Evolutionary conservation across 345 rosid genomes (phyloP), one percentile per base, ranked within the genome.

Genomic region (Populus simonii): DNA sequence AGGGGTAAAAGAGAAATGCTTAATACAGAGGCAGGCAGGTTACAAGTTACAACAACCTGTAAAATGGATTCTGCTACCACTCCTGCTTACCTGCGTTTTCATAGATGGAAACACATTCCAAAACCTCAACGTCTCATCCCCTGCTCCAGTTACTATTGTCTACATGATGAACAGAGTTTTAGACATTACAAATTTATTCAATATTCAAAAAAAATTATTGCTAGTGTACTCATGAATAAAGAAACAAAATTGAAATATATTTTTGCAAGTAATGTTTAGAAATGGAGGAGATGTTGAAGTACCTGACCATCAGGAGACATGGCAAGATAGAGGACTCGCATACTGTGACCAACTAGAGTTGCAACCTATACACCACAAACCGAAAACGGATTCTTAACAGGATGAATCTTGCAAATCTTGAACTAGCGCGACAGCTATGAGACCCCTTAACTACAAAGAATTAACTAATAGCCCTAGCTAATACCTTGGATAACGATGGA

Each of bases 91-190:
- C 62, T 88, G 93, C 66, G 93, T 53, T 86, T 90, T 93, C 61
- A 88, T 83, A 12, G 97, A 93, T 17, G 99, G 99, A 83, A 93
- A 96, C 68, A 93, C 87, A 63, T 93, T 91, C 98, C 99, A 93
- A 82, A 96, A 96, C 62, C 99, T 80, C 74, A 96, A 73, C 17
- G 97, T 96, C 86, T 96, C 99, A 67, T 96, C 99, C 67, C 99
- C 99, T 61, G 99, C 99, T 81, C 99, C 98, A 0, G 97, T 96
- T 74, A 96, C 98, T 83, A 93, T 94, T 33, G 99, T 96, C 93
- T 92, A 88, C 79, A 79, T 5, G 33, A 75, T 39, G n/a, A 72
- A 39, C 39, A 9, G 0, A 66, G 3, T 7, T 59, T 36, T 18
- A 6, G 27, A 77, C 36, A 17, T 29, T 47, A 27, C 25, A 43